Evolutionary conservation across 768 basidiomycete genomes (phyloP).

Genomic region (Phlebiopsis gigantea): DNA sequence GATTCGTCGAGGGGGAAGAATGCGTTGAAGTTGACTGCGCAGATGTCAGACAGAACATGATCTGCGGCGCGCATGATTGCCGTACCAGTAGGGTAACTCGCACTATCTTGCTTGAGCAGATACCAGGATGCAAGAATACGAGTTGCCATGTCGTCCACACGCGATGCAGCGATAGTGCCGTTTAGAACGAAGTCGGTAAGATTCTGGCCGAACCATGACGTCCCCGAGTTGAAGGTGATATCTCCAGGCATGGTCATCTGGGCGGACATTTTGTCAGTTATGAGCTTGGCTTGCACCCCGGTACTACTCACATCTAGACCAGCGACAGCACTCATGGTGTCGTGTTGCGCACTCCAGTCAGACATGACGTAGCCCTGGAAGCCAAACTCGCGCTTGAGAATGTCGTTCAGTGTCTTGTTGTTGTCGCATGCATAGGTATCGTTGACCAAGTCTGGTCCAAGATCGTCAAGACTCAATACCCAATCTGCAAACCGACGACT

Average conservation of each 20-base stretch:
- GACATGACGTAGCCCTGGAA: slow-evolving; percentile 79
- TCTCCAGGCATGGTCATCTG: slow-evolving; percentile 74
- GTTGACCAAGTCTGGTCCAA: slow-evolving; percentile 51
- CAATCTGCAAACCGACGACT: background rate
- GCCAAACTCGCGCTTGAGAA: slow-evolving; percentile 71
- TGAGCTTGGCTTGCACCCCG: background rate
- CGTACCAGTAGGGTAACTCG: slow-evolving; percentile 47
- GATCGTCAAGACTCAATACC: background rate
- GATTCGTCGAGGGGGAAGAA: slow-evolving; percentile 45
- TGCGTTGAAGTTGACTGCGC: slow-evolving; percentile 61
- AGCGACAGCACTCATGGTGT: slow-evolving; percentile 52
- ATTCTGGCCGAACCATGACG: slow-evolving; percentile 62
- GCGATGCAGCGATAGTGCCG: slow-evolving; percentile 58
- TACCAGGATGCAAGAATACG: slow-evolving; percentile 75
- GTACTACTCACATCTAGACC: slow-evolving; percentile 54
- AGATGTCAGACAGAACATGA: background rate
- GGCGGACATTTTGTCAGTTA: background rate
- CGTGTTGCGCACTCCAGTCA: slow-evolving; percentile 66
- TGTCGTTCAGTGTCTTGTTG: slow-evolving; percentile 60
- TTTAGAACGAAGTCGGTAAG: slow-evolving; percentile 63
- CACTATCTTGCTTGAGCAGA: slow-evolving; percentile 55
- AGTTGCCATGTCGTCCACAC: slow-evolving; percentile 78
- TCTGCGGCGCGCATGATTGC: background rate
- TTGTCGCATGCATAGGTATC: slow-evolving; percentile 75
- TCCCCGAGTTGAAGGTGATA: slow-evolving; percentile 42